phyloP scores from a whole-genome alignment of 495 filamentous ascomycete species.

The Penicillium bialowiezense region DNA sequence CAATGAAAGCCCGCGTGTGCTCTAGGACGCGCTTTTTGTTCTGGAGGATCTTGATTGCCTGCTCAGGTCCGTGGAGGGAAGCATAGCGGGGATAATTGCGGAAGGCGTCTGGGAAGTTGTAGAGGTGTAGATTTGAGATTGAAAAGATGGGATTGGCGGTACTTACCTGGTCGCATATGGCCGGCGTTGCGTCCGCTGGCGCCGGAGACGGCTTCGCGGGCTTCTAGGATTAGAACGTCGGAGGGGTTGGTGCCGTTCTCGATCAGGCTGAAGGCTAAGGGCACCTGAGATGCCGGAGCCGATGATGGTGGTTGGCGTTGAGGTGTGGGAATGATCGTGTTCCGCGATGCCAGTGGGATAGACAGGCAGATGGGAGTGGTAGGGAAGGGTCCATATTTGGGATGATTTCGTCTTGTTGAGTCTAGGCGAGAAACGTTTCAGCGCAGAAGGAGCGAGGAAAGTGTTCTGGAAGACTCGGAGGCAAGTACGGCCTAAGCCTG shows the following conservation, averaged over 20 bases:
- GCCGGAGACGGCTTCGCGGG: constrained; percentile 13
- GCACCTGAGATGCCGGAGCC: constrained; percentile 13
- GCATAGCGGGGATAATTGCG: constrained; percentile 7
- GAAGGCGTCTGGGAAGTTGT: constrained; percentile 1
- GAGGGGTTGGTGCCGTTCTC: constrained; percentile 3
- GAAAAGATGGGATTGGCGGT: not conserved
- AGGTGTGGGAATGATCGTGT: constrained; percentile 14
- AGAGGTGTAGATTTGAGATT: not conserved
- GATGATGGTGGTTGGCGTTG: constrained; percentile 9
- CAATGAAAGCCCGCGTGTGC: constrained; percentile 1
- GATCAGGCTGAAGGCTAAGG: constrained; percentile 6
- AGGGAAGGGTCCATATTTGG: constrained; percentile 8
- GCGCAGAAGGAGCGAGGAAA: no score
- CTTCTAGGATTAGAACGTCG: constrained; percentile 11
- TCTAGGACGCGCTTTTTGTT: constrained; percentile 8
- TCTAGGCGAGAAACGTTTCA: no score
- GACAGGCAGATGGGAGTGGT: constrained; percentile 1
- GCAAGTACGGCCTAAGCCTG: no score
- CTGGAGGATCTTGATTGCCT: constrained; percentile 8
- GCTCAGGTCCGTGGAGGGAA: constrained; percentile 7
- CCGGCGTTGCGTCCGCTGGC: constrained; percentile 14
- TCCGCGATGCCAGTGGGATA: constrained; percentile 11
- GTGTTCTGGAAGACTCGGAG: no score
- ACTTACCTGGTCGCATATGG: constrained; percentile 12
- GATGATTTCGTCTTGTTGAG: no score